These are phyloP conservation scores for Russula olivacea DNA, from an alignment of 768 basidiomycete genomes.

Conservation along the genomic window DNA sequence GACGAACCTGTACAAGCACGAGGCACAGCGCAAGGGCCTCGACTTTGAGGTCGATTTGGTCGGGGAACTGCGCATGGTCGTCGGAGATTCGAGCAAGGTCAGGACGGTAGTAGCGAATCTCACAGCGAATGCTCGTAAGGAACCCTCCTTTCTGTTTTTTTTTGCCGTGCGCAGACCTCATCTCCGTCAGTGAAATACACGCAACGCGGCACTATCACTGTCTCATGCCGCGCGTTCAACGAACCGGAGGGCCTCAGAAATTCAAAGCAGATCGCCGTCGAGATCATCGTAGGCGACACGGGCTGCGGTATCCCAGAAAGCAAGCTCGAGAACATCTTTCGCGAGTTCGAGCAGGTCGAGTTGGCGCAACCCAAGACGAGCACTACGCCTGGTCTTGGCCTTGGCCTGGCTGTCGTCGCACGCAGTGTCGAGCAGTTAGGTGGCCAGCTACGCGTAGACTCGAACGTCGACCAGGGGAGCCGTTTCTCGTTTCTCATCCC, in stretches of 20 bases:
- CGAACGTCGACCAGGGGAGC: neutral
- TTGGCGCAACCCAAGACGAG: neutral
- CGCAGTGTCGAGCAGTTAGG: neutral
- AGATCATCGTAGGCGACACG: neutral
- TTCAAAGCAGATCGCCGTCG: neutral
- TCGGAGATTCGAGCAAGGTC: neutral
- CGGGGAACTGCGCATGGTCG: neutral
- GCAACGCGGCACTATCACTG: neutral
- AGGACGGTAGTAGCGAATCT: neutral
- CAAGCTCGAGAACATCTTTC: neutral
- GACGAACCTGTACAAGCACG: neutral
- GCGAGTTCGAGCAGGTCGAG: neutral
- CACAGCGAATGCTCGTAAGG: neutral
- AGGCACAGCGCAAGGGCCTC: neutral
- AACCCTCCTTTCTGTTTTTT: neutral
- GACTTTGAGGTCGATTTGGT: neutral
- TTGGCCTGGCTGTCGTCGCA: neutral
- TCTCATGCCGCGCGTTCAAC: neutral
- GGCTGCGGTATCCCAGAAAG: neutral
- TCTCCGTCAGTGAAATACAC: neutral
- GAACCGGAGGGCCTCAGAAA: neutral
- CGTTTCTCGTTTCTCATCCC: neutral
- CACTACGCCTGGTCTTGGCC: neutral
- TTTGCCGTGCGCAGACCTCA: neutral
- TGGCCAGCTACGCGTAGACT: neutral